Percentiles rank a stretch among this genome's conserved stretches.
These are phyloP conservation scores for Rhizophlyctis rosea DNA, from an alignment of 192 early-diverging fungal species.

Conservation along the genomic window DNA sequence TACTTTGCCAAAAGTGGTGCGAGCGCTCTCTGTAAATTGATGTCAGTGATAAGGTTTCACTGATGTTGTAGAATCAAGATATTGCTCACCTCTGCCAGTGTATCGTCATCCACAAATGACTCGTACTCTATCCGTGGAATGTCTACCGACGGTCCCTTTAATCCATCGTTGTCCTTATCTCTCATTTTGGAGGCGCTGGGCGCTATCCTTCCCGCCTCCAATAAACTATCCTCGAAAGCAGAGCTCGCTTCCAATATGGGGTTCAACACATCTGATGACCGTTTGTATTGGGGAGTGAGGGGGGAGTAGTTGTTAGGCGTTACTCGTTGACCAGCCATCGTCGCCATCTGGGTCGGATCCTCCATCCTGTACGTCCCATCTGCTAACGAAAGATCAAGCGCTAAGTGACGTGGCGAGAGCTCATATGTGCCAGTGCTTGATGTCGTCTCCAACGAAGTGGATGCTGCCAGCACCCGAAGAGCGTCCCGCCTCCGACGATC, in stretches of 20 bases:
- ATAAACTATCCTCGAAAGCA: no score
- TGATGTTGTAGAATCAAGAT: neutral
- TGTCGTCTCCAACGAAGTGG: neutral
- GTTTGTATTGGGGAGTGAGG: neutral
- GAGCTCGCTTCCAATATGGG: neutral
- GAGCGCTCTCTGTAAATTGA: constrained; percentile 2
- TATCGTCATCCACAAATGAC: constrained; percentile 21
- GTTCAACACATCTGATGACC: neutral
- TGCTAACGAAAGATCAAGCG: constrained; percentile 18
- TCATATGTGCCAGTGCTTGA: neutral
- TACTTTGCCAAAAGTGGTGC: constrained; percentile 14
- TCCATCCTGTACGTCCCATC: constrained; percentile 10
- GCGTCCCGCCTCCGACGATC: neutral
- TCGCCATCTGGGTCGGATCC: neutral
- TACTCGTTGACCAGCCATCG: neutral
- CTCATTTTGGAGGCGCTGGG: neutral
- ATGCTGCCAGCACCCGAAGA: neutral
- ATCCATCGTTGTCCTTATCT: neutral
- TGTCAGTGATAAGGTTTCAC: neutral
- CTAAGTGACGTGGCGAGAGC: neutral
- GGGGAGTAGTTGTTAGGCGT: neutral
- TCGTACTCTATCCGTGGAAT: constrained; percentile 25
- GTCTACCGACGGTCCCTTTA: constrained; percentile 6
- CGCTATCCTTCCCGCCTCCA: no score
- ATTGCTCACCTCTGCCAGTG: constrained; percentile 14